Percentiles rank a stretch among this genome's conserved stretches.
These are phyloP conservation scores for Lachnellula suecica DNA, from an alignment of 2,329 filamentous ascomycete species.

Conservation along the genomic window DNA sequence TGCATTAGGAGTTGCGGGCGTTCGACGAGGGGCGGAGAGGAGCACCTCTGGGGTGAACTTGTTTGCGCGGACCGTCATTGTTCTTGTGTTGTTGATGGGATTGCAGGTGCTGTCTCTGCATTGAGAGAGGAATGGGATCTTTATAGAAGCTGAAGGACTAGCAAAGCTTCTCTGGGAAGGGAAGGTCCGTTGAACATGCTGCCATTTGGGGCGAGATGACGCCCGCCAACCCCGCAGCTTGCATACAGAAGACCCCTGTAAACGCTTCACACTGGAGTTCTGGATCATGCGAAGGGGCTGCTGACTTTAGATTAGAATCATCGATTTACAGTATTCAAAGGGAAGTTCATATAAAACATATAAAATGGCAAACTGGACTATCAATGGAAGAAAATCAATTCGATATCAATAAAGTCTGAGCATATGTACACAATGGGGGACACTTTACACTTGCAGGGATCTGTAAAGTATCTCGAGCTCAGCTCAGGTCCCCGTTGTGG, in stretches of 20 bases:
- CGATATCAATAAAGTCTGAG: no score
- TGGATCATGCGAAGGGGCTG: not conserved
- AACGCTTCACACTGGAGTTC: not conserved
- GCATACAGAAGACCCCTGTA: not conserved
- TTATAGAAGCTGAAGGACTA: not conserved
- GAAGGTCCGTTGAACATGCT: not conserved
- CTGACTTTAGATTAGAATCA: no score
- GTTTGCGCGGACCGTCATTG: constrained; percentile 68
- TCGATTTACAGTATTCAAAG: no score
- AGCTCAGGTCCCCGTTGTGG: no score
- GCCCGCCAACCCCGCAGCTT: not conserved
- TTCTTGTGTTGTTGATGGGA: not conserved
- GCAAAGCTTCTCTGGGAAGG: not conserved
- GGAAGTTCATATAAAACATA: no score
- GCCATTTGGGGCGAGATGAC: not conserved
- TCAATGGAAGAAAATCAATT: no score
- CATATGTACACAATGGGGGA: no score
- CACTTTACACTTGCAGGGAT: not conserved
- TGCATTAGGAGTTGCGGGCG: constrained; percentile 67
- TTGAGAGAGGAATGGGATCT: not conserved
- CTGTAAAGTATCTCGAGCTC: not conserved
- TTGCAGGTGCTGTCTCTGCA: no score
- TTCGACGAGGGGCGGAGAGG: constrained; percentile 72
- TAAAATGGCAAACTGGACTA: no score
- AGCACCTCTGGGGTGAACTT: constrained; percentile 78